These are phyloP conservation scores for Amanita polypyramis DNA, from an alignment of 768 basidiomycete genomes.

Conservation along the genomic window DNA sequence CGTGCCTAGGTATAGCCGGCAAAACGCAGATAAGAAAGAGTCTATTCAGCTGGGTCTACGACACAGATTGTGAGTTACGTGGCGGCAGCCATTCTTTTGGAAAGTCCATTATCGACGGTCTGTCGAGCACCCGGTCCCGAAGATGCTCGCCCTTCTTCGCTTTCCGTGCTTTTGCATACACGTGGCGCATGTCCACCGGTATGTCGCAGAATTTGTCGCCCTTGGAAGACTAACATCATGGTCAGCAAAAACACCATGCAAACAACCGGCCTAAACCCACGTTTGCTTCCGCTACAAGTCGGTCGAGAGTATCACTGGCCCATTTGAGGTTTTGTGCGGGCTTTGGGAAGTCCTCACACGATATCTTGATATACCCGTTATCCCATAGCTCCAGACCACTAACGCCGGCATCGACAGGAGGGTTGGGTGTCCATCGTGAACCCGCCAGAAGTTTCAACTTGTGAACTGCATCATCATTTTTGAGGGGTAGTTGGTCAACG, in stretches of 20 bases:
- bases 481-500: slow-evolving; percentile 63
- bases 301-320: slow-evolving; percentile 80
- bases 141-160: slow-evolving; percentile 65
- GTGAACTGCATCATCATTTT: slow-evolving; percentile 54
- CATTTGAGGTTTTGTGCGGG: slow-evolving; percentile 89
- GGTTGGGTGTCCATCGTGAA: slow-evolving; percentile 69
- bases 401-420: slow-evolving; percentile 62
- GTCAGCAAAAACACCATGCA: slow-evolving; percentile 6
- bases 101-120: slow-evolving; percentile 70
- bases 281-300: slow-evolving; percentile 72
- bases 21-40: background rate
- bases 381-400: slow-evolving; percentile 35
- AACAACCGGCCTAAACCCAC: slow-evolving; percentile 35
- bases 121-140: slow-evolving; percentile 37
- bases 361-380: slow-evolving; percentile 84
- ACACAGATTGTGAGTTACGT: slow-evolving; percentile 3
- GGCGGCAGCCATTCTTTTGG: slow-evolving; percentile 75
- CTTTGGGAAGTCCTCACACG: slow-evolving; percentile 79
- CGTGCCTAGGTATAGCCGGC: too few species aligned
- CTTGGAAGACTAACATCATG: slow-evolving; percentile 23
- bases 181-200: slow-evolving; percentile 76
- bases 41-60: background rate
- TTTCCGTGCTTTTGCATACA: slow-evolving; percentile 62
- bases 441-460: slow-evolving; percentile 87
- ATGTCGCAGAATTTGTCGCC: slow-evolving; percentile 45